Base-by-base conservation (phyloP, 1,139 yeast genomes). In the Sugiyamaella castrensis region DNA sequence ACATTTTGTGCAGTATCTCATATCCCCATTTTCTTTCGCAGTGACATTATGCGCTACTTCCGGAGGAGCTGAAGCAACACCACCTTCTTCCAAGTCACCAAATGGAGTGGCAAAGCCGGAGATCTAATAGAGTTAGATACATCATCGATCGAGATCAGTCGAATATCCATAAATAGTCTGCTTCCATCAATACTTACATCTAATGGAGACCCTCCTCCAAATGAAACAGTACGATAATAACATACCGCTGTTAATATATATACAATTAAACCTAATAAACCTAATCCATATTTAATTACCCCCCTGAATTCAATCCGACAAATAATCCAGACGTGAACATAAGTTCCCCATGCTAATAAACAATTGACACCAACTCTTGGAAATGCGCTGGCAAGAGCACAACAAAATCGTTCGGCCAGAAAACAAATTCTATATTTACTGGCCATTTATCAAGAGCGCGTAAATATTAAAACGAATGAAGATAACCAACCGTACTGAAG, bases 1-100 rank as follows among this genome's bases (percentile, higher is more conserved):
- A 66, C 98, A 92, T 57, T 83, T 86, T 48, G 72, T 71, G 65
- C 97, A 87, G 60, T 71, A 80, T 49, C 91, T 69, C 66, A 72
- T 75, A 28, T 72, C 71, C 53, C 78, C 81, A 60, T 72, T 67
- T 35, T 69, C 68, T 52, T 73, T 70, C 11, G 76, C 71, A 19
- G 68, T 69, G 39, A 72, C 69, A 37, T 68, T 61, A 39, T 60
- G 55, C 50, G 64, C 55, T 39, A 65, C 67, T 29, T 63, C 64
- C 4, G 64, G 68, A 0, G 79, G 77, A 12, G 74, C 71, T 7
- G 48, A 39, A 8, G 61, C 39, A 11, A 44, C 53, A 54, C 26
- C 49, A 34, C 58, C 59, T 6, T 47, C 48, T 37, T 59, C 63
- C 19, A 60, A 46, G 39, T 59, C 59, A 34, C 48, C 46, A 39